Evolutionary conservation across 176 grass and related monocot genomes (phyloP).

Genomic region (Phyllostachys edulis): DNA sequence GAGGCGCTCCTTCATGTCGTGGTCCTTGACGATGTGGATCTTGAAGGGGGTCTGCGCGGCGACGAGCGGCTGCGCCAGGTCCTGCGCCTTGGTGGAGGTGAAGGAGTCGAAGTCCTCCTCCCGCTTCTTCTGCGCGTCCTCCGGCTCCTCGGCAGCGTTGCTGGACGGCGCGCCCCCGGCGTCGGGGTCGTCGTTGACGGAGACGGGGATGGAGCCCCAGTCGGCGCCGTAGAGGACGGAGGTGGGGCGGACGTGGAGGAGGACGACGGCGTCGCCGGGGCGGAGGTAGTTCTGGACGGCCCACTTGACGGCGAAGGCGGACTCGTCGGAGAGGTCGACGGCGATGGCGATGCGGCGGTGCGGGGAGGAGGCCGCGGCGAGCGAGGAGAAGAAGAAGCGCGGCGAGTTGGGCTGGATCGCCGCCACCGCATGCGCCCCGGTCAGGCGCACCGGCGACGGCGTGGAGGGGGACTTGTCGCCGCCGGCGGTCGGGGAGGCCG

Average conservation of each 20-base stretch:
- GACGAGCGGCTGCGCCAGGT: slow-evolving; percentile 80
- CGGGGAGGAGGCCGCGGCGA: slow-evolving; percentile 33
- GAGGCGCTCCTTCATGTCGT: slow-evolving; percentile 98
- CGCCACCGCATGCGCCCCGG: slow-evolving; percentile 35
- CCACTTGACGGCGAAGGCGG: slow-evolving; percentile 85
- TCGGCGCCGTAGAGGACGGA: slow-evolving; percentile 86
- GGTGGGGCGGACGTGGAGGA: slow-evolving; percentile 80
- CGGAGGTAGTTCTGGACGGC: slow-evolving; percentile 96
- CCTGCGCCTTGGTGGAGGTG: slow-evolving; percentile 75
- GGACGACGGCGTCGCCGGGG: slow-evolving; percentile 81
- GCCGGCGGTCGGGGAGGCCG: slow-evolving; percentile 32
- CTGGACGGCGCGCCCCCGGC: not conserved
- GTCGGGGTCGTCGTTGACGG: slow-evolving; percentile 34
- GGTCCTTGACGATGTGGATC: slow-evolving; percentile 94
- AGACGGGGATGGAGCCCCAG: slow-evolving; percentile 74
- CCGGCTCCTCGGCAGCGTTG: slow-evolving; percentile 23
- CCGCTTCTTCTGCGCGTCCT: slow-evolving; percentile 57
- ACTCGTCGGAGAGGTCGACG: slow-evolving; percentile 93
- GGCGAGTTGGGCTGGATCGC: slow-evolving; percentile 61
- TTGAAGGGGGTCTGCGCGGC: slow-evolving; percentile 77
- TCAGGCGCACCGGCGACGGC: slow-evolving; percentile 23
- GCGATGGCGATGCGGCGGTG: slow-evolving; percentile 88
- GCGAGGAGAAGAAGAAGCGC: slow-evolving; percentile 62
- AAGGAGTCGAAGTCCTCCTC: slow-evolving; percentile 91
- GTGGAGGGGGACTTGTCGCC: slow-evolving; percentile 27